phyloP scores from a whole-genome alignment of 2,329 filamentous ascomycete genomes.

The Albophoma yamanashiensis region DNA sequence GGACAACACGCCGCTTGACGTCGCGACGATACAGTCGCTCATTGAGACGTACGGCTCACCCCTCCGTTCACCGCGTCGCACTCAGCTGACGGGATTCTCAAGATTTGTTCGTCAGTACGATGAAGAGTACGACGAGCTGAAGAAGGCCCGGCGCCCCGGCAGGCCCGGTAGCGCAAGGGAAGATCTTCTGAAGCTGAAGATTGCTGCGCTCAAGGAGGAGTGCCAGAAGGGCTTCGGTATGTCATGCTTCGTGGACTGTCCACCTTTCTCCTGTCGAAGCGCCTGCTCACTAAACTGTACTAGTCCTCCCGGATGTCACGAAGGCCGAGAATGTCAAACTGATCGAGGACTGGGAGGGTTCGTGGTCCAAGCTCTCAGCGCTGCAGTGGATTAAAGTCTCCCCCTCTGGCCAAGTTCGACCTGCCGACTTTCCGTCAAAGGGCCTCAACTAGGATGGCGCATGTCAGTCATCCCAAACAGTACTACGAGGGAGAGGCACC shows the following conservation, averaged over 20 bases:
- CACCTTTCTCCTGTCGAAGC: neutral
- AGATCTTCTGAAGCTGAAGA: slow-evolving; percentile 63
- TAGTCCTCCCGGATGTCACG: slow-evolving; percentile 66
- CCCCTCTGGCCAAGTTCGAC: slow-evolving; percentile 50
- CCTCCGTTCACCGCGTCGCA: slow-evolving; percentile 1
- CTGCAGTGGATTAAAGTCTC: slow-evolving; percentile 69
- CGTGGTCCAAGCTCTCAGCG: slow-evolving; percentile 70
- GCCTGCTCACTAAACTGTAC: neutral
- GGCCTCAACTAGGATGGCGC: slow-evolving; percentile 13
- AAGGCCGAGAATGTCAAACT: slow-evolving; percentile 52
- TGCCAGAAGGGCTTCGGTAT: slow-evolving; percentile 73
- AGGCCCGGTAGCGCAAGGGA: slow-evolving; percentile 69
- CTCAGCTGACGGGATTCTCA: slow-evolving; percentile 13
- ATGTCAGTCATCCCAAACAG: neutral
- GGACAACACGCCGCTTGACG: slow-evolving; percentile 32
- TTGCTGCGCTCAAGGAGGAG: slow-evolving; percentile 64
- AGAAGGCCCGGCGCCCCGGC: slow-evolving; percentile 63
- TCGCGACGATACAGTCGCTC: slow-evolving; percentile 47
- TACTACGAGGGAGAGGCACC: neutral
- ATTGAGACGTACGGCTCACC: slow-evolving; percentile 44
- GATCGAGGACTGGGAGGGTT: slow-evolving; percentile 67
- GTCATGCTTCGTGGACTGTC: neutral
- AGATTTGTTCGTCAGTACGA: slow-evolving; percentile 60
- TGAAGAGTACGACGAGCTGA: slow-evolving; percentile 55
- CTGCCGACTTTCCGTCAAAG: slow-evolving; percentile 68